These are phyloP conservation scores for Cinnamomum chago DNA, from an alignment of 164 flowering plant genomes.

Conservation along the genomic window DNA sequence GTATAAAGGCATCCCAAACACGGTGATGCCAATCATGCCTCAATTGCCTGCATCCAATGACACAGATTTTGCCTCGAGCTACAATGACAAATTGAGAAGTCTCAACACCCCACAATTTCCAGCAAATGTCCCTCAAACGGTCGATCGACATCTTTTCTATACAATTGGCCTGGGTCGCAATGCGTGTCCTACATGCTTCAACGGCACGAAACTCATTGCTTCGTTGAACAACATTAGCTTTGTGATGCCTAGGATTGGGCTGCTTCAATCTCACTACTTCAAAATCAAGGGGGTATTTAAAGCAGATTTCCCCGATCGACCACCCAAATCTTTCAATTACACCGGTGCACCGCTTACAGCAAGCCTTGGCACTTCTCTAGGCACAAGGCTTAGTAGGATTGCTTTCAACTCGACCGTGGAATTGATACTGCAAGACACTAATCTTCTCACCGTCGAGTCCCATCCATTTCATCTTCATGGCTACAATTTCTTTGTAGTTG, in stretches of 20 bases:
- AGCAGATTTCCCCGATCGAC: slow-evolving; percentile 46
- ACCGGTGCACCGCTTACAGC: slow-evolving; percentile 54
- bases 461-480: slow-evolving; percentile 63
- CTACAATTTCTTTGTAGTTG: slow-evolving; percentile 50
- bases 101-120: slow-evolving; percentile 40
- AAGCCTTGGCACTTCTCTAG: slow-evolving; percentile 30
- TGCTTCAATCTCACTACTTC: slow-evolving; percentile 49
- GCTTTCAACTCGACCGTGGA: slow-evolving; percentile 45
- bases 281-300: slow-evolving; percentile 35
- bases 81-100: slow-evolving; percentile 30
- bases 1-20: slow-evolving; percentile 41
- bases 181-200: slow-evolving; percentile 35
- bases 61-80: slow-evolving; percentile 31
- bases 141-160: slow-evolving; percentile 43
- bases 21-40: slow-evolving; percentile 35
- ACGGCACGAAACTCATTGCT: slow-evolving; percentile 38
- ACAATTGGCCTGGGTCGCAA: slow-evolving; percentile 42
- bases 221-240: slow-evolving; percentile 48
- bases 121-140: slow-evolving; percentile 39
- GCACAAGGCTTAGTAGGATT: slow-evolving; percentile 41
- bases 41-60: slow-evolving; percentile 34
- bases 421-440: slow-evolving; percentile 48
- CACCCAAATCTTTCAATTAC: slow-evolving; percentile 38
- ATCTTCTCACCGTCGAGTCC: slow-evolving; percentile 43
- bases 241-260: slow-evolving; percentile 39